phyloP scores from a whole-genome alignment of 768 basidiomycete genomes.

The Flagelloscypha sp. region DNA sequence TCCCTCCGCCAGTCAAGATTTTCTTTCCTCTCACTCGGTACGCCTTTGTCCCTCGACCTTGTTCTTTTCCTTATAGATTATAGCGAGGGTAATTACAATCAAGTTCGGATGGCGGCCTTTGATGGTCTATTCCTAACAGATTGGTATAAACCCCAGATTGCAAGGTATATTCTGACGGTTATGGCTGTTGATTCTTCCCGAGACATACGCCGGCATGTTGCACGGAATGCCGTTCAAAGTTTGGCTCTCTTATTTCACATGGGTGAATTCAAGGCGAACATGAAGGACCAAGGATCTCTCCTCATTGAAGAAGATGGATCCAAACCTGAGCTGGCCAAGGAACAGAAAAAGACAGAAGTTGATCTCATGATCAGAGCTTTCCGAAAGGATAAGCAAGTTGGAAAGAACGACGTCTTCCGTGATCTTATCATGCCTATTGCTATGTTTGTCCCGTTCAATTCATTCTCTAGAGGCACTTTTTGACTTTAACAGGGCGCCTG shows the following conservation, averaged over 20 bases:
- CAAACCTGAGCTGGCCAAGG: constrained; percentile 59
- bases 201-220: constrained; percentile 77
- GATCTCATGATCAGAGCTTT: constrained; percentile 82
- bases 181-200: constrained; percentile 82
- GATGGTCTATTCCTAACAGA: constrained; percentile 88
- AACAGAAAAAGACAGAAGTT: constrained; percentile 73
- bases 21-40: constrained; percentile 90
- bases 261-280: constrained; percentile 77
- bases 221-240: constrained; percentile 78
- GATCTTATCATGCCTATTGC: constrained; percentile 77
- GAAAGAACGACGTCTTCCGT: constrained; percentile 70
- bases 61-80: constrained; percentile 1
- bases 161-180: constrained; percentile 82
- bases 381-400: constrained; percentile 79
- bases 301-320: constrained; percentile 85
- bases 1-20: constrained; percentile 65
- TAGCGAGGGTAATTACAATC: constrained; percentile 90
- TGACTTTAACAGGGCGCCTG: constrained; percentile 44
- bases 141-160: constrained; percentile 78
- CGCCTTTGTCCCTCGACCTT: constrained; percentile 15
- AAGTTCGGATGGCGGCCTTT: constrained; percentile 88
- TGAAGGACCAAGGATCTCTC: constrained; percentile 68
- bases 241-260: constrained; percentile 79
- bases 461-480: constrained; percentile 1
- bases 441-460: constrained; percentile 44